Conservation (phyloP, 352 stramenopile genomes). For the Lagenidium giganteum region DNA sequence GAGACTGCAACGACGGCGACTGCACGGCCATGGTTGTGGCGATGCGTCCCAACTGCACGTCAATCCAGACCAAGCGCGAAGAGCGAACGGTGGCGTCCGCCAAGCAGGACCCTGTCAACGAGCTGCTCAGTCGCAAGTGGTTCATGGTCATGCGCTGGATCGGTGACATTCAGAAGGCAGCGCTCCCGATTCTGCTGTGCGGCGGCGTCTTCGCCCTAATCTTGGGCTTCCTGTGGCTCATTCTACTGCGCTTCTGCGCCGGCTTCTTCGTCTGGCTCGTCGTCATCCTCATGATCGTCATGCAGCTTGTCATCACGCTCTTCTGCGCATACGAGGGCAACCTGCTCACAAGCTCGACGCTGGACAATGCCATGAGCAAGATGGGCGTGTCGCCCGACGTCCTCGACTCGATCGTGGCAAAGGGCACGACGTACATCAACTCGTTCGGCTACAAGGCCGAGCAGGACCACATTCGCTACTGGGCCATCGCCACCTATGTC, state of each 20-base stretch:
- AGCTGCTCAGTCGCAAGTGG: slow-evolving; percentile 60
- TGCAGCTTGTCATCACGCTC: slow-evolving; percentile 66
- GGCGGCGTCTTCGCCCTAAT: slow-evolving; percentile 59
- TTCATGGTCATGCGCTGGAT: slow-evolving; percentile 71
- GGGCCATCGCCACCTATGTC: slow-evolving; percentile 71
- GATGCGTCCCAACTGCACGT: slow-evolving; percentile 41
- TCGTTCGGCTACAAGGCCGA: slow-evolving; percentile 34
- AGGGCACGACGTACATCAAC: slow-evolving; percentile 56
- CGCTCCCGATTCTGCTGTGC: slow-evolving; percentile 71
- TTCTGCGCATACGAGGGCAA: slow-evolving; percentile 75
- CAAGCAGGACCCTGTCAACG: slow-evolving; percentile 40
- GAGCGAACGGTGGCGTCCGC: slow-evolving; percentile 38
- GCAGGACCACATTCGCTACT: slow-evolving; percentile 58
- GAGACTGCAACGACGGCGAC: slow-evolving; percentile 38
- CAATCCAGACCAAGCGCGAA: slow-evolving; percentile 34
- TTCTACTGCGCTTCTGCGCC: slow-evolving; percentile 71
- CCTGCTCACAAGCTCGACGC: slow-evolving; percentile 40
- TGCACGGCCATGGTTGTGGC: slow-evolving; percentile 40
- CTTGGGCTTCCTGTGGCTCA: slow-evolving; percentile 68
- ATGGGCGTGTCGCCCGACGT: slow-evolving; percentile 42
- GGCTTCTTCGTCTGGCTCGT: slow-evolving; percentile 79
- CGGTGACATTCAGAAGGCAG: slow-evolving; percentile 73
- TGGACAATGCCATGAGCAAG: slow-evolving; percentile 40
- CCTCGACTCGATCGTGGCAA: slow-evolving; percentile 21
- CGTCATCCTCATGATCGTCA: slow-evolving; percentile 53